A percentile compares a stretch with the other conserved stretches of the same genome.
phyloP scores from a whole-genome alignment of 352 stramenopile species.

The Elongisporangium anandrum region DNA sequence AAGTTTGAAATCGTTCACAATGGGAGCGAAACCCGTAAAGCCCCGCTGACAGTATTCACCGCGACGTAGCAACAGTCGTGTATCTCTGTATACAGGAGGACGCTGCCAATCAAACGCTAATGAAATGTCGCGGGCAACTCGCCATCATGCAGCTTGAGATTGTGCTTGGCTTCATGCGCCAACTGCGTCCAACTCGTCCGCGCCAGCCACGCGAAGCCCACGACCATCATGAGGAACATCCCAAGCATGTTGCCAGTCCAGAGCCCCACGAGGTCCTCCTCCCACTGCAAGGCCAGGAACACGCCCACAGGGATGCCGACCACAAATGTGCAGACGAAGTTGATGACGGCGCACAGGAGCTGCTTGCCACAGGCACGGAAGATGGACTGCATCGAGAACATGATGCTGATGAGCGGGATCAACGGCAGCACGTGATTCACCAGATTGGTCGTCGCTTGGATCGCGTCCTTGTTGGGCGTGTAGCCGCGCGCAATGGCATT shows the following conservation, averaged over 20 bases:
- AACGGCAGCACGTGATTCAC: slow-evolving; percentile 3
- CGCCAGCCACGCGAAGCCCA: slow-evolving; percentile 9
- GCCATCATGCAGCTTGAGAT: not conserved
- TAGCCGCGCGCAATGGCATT: slow-evolving; percentile 7
- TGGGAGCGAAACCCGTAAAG: no score
- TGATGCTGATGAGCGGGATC: slow-evolving; percentile 1
- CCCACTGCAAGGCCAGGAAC: slow-evolving; percentile 8
- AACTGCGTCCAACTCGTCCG: slow-evolving; percentile 6
- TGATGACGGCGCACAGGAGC: slow-evolving; percentile 5
- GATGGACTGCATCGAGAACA: not conserved
- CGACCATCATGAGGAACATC: slow-evolving; percentile 8
- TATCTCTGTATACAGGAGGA: no score
- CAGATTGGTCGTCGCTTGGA: not conserved
- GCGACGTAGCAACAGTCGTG: no score
- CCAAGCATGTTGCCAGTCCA: slow-evolving; percentile 16
- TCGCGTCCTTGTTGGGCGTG: slow-evolving; percentile 2
- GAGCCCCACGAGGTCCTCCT: slow-evolving; percentile 16
- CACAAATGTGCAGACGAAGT: not conserved
- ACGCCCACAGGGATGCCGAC: slow-evolving; percentile 15
- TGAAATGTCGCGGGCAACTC: no score
- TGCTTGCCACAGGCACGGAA: slow-evolving; percentile 7
- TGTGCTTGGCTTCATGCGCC: slow-evolving; percentile 6
- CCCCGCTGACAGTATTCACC: no score
- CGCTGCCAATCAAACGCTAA: no score
- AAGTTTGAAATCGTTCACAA: no score